Percentiles rank a stretch among this genome's conserved stretches.
Evolutionary conservation across 495 filamentous ascomycete genomes (phyloP).

Genomic region (Xylaria palmicola): DNA sequence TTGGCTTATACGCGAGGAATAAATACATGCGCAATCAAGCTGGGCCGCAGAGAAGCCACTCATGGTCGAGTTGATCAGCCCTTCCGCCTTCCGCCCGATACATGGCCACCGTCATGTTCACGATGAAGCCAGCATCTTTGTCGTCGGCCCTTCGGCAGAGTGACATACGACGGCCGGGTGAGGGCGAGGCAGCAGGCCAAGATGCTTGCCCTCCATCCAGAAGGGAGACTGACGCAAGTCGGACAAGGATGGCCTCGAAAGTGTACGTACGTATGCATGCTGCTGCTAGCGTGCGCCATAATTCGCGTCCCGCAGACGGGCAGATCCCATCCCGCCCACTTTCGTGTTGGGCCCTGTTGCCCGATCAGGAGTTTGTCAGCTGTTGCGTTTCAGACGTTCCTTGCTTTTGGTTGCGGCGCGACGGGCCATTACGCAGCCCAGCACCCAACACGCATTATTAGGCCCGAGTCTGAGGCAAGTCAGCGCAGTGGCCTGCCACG

Average conservation of each 20-base stretch:
- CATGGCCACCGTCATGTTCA: too few relatives aligned
- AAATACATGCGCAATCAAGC: too few relatives aligned
- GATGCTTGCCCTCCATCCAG: constrained; percentile 7
- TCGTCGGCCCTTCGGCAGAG: constrained; percentile 3
- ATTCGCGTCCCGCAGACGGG: background rate
- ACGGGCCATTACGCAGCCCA: constrained; percentile 2
- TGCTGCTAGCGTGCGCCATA: background rate
- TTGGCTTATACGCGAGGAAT: too few relatives aligned
- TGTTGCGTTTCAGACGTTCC: constrained; percentile 7
- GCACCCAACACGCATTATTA: background rate
- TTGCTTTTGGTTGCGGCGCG: constrained; percentile 9
- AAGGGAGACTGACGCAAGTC: constrained; percentile 5
- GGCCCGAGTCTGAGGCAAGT: too few relatives aligned
- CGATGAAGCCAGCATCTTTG: too few relatives aligned
- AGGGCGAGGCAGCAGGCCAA: background rate
- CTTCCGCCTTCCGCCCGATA: too few relatives aligned
- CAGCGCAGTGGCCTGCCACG: background rate
- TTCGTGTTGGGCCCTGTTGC: background rate
- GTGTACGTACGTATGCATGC: background rate
- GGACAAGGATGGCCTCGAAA: background rate
- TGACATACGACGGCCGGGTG: background rate
- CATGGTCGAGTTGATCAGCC: too few relatives aligned
- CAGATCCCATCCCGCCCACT: background rate
- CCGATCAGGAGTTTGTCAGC: background rate
- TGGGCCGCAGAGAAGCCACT: too few relatives aligned